phyloP scores from a whole-genome alignment of 345 rosid genomes.

The Euphorbia pulcherrima region DNA sequence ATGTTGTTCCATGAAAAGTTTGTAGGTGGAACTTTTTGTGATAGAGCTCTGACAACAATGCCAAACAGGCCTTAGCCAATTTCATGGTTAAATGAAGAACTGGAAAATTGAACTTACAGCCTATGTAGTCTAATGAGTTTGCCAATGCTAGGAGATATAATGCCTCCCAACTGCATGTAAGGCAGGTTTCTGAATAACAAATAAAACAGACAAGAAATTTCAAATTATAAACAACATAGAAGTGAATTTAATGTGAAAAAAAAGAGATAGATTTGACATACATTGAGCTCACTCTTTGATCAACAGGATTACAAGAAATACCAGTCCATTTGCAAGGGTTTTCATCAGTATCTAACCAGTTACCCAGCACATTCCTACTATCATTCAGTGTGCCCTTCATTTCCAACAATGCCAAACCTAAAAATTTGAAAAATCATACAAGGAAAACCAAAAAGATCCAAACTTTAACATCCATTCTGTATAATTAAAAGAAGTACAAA shows the following conservation, averaged over 20 bases:
- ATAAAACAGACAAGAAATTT: conserved; percentile 3
- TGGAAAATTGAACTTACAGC: conserved; percentile 53
- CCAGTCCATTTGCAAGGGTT: conserved; percentile 95
- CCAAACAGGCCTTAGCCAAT: too few species aligned
- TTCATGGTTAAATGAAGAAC: conserved; percentile 4
- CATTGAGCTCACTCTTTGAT: conserved; percentile 71
- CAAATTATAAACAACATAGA: not conserved
- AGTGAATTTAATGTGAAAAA: not conserved
- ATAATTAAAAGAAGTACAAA: not conserved
- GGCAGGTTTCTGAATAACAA: conserved; percentile 69
- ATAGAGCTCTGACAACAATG: too few species aligned
- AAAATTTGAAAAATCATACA: conserved; percentile 10
- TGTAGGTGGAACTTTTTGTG: too few species aligned
- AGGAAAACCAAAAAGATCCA: conserved; percentile 16
- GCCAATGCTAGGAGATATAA: conserved; percentile 85
- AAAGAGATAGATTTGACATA: conserved; percentile 19
- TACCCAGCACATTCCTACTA: conserved; percentile 52
- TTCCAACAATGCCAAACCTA: conserved; percentile 72
- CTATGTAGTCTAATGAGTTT: conserved; percentile 70
- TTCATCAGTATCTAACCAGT: conserved; percentile 72
- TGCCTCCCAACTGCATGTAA: conserved; percentile 81
- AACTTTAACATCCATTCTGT: conserved; percentile 2
- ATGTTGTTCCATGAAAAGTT: too few species aligned
- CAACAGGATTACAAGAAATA: conserved; percentile 62
- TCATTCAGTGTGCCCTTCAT: conserved; percentile 69